Conservation (phyloP, 345 rosid genomes). For the Viola odorata region DNA sequence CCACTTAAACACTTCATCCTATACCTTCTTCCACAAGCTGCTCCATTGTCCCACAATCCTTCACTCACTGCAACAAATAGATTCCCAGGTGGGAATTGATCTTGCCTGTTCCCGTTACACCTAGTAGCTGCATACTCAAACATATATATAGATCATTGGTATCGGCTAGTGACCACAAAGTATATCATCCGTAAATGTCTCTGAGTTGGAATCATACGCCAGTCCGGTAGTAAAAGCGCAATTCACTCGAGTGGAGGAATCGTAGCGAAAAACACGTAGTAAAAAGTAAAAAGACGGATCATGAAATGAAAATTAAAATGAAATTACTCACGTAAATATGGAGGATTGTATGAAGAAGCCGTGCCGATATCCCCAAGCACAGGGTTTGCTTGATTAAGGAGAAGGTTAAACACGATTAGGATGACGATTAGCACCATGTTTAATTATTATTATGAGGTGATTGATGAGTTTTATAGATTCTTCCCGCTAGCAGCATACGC, state of each 20-base stretch:
- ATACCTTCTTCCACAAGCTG: slow-evolving; percentile 34
- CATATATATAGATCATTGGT: not conserved
- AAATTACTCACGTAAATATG: slow-evolving; percentile 26
- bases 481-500: not conserved
- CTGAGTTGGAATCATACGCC: not conserved
- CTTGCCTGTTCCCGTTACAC: not conserved
- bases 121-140: not conserved
- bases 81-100: not conserved
- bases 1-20: slow-evolving; percentile 31
- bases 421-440: not conserved
- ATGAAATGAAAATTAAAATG: not conserved
- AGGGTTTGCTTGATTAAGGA: not conserved
- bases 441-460: not conserved
- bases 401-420: slow-evolving; percentile 2
- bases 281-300: not conserved
- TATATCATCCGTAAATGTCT: no score
- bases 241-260: no score
- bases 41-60: slow-evolving; percentile 34
- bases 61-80: slow-evolving; percentile 24
- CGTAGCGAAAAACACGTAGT: no score
- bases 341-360: slow-evolving; percentile 22
- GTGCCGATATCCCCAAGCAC: slow-evolving; percentile 28
- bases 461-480: not conserved
- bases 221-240: no score
- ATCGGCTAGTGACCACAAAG: not conserved